A percentile compares a stretch with the other conserved stretches of the same genome.
Evolutionary conservation across 1,284 basidiomycete species (phyloP).

Genomic region (Leccinum glutinopallens): DNA sequence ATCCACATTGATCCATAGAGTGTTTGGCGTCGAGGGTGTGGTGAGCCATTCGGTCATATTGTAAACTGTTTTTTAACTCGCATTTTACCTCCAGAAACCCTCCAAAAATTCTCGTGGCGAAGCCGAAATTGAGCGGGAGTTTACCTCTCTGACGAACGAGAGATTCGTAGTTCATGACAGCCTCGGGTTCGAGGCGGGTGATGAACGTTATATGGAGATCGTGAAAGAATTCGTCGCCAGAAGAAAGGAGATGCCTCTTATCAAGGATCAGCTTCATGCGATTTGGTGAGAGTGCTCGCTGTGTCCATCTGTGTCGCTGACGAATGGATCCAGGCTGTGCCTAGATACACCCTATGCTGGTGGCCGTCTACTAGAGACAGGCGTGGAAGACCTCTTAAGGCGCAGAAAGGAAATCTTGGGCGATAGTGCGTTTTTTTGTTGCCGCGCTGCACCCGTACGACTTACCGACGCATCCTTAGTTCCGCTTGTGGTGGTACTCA

Average conservation of each 20-base stretch:
- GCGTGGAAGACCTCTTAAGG: constrained; percentile 19
- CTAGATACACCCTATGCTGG: constrained; percentile 16
- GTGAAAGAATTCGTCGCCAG: constrained; percentile 15
- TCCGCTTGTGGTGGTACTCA: constrained; percentile 24
- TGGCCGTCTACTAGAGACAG: constrained; percentile 21
- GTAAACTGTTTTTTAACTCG: not conserved
- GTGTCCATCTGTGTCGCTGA: not conserved
- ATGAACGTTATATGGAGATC: constrained; percentile 10
- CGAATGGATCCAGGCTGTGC: constrained; percentile 15
- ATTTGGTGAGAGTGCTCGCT: constrained; percentile 15
- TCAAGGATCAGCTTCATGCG: constrained; percentile 21
- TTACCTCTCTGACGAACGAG: constrained; percentile 10
- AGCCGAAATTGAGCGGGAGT: constrained; percentile 17
- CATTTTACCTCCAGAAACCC: constrained; percentile 7
- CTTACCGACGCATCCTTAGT: constrained; percentile 8
- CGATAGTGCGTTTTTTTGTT: constrained; percentile 7
- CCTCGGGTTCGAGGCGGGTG: constrained; percentile 23
- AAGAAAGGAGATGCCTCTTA: constrained; percentile 1
- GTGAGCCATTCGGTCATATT: constrained; percentile 12
- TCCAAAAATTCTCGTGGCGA: constrained; percentile 8
- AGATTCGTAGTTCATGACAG: constrained; percentile 27
- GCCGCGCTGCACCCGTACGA: not conserved
- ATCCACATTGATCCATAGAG: constrained; percentile 14
- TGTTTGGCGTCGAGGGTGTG: constrained; percentile 19
- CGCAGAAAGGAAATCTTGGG: constrained; percentile 16